These are phyloP conservation scores for Eimeria maxima DNA, from an alignment of 169 alveolate genomes.

Conservation along the genomic window DNA sequence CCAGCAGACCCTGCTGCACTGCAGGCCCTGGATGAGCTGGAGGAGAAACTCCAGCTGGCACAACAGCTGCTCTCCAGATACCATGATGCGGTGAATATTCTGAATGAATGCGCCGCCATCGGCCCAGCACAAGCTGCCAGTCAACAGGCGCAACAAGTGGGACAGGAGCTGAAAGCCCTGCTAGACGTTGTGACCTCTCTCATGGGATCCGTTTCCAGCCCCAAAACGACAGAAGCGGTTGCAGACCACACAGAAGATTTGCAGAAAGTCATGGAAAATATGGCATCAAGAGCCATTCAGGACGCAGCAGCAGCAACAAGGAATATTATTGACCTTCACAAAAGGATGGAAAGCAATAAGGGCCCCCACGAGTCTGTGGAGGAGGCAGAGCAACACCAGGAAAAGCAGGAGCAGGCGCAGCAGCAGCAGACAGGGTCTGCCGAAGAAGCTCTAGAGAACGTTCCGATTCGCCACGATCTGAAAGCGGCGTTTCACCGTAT, in stretches of 20 bases:
- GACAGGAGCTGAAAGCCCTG: not conserved
- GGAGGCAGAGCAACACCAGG: not conserved
- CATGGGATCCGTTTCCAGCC: not conserved
- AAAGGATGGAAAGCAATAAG: not conserved
- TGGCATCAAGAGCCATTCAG: not conserved
- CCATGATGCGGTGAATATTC: not conserved
- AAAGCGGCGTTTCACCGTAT: not conserved
- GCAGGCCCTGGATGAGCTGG: not conserved
- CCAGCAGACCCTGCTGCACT: not conserved
- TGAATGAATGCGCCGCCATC: not conserved
- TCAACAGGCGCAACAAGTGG: not conserved
- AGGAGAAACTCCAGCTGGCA: not conserved
- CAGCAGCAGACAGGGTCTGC: not conserved
- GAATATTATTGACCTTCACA: not conserved
- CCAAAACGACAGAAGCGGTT: not conserved
- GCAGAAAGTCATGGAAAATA: not conserved
- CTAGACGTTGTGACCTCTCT: not conserved
- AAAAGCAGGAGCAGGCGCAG: not conserved
- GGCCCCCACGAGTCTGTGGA: not conserved
- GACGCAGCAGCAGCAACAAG: conserved; percentile 8
- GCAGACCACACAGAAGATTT: not conserved
- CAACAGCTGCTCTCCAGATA: not conserved
- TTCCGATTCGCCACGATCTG: not conserved
- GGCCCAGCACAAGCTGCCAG: not conserved
- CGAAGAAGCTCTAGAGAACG: not conserved